phyloP scores from a whole-genome alignment of 179 eudicot genomes.

The Drosera spatulata region DNA sequence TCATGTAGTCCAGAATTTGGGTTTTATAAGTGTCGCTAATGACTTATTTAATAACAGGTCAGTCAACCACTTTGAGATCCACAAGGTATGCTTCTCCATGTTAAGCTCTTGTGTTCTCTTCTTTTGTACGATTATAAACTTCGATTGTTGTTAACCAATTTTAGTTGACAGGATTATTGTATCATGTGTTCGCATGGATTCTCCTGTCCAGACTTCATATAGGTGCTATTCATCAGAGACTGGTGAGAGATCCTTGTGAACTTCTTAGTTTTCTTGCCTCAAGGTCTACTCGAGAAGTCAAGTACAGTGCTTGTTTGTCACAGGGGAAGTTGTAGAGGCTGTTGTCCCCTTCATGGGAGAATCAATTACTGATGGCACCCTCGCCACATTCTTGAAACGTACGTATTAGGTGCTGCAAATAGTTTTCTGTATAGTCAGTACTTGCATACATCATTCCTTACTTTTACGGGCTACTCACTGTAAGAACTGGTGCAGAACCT shows the following conservation, averaged over 20 bases:
- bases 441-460: not conserved
- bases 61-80: constrained; percentile 11
- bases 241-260: constrained; percentile 14
- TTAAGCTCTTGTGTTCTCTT: not conserved
- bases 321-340: constrained; percentile 84
- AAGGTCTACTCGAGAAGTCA: not conserved
- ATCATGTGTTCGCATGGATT: constrained; percentile 15
- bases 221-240: constrained; percentile 48
- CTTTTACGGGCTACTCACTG: not conserved
- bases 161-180: constrained; percentile 19
- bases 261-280: not conserved
- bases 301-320: constrained; percentile 1
- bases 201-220: constrained; percentile 12
- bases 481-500: constrained; percentile 42
- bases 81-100: constrained; percentile 24
- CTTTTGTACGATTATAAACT: not conserved
- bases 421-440: too few species aligned
- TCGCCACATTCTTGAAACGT: constrained; percentile 89
- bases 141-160: not conserved
- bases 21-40: not conserved
- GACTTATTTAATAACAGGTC: constrained; percentile 17
- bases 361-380: constrained; percentile 90
- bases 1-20: not conserved
- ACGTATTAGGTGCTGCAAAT: constrained; percentile 2
- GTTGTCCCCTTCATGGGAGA: constrained; percentile 99